Evolutionary conservation across 148 eudicot species (phyloP).

Genomic region (Heliamphora exappendiculata): DNA sequence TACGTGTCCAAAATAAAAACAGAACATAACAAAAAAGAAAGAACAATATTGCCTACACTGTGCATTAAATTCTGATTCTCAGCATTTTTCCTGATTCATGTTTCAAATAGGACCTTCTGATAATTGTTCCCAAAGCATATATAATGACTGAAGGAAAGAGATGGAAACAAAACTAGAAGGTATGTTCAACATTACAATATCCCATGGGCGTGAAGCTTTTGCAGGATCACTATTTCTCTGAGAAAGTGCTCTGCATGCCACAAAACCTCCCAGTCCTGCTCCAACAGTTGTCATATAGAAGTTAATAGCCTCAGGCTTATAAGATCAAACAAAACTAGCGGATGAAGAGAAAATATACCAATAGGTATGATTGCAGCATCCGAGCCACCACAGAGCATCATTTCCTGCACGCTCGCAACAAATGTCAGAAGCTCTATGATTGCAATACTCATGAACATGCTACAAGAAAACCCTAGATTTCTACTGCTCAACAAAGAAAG

Average conservation of each 20-base stretch:
- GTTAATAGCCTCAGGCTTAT: neutral
- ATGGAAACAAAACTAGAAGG: neutral
- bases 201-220: constrained; percentile 97
- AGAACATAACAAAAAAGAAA: neutral
- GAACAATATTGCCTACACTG: neutral
- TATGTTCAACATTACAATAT: constrained; percentile 40
- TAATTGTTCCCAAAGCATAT: neutral
- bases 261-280: constrained; percentile 93
- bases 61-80: neutral
- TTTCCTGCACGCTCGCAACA: constrained; percentile 41
- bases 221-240: constrained; percentile 78
- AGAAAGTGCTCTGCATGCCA: constrained; percentile 90
- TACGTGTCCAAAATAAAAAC: neutral
- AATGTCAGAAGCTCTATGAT: constrained; percentile 5
- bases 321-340: neutral
- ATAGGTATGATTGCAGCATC: constrained; percentile 87
- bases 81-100: neutral
- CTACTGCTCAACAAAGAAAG: constrained; percentile 13
- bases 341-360: constrained; percentile 37
- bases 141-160: constrained; percentile 3
- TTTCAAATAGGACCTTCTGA: constrained; percentile 1
- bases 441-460: neutral
- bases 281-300: constrained; percentile 5
- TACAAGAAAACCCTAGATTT: neutral
- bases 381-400: constrained; percentile 98